Evolutionary conservation across 176 grass and related monocot genomes (phyloP).

Genomic region (Eragrostis curvula): DNA sequence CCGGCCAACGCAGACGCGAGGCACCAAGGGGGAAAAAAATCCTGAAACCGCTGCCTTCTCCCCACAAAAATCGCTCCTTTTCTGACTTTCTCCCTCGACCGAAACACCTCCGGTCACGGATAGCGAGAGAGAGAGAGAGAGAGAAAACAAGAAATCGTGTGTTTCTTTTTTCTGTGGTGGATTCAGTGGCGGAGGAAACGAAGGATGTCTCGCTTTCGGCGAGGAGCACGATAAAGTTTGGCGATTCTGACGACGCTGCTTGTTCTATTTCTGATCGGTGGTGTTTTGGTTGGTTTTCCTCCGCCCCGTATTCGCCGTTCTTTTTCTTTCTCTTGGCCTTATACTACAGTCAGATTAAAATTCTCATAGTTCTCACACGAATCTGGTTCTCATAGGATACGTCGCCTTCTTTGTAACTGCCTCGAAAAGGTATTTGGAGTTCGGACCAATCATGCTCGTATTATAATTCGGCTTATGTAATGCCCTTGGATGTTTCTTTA

Average conservation of each 20-base stretch:
- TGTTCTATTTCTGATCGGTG: conserved; percentile 29
- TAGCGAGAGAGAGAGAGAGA: not conserved
- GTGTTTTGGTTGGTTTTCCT: conserved; percentile 25
- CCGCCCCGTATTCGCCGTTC: not conserved
- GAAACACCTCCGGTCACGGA: not conserved
- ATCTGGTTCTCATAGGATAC: too few relatives aligned
- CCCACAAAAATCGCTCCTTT: conserved; percentile 12
- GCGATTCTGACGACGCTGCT: conserved; percentile 26
- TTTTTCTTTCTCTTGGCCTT: not conserved
- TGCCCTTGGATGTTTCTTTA: not conserved
- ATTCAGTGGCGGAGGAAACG: conserved; percentile 37
- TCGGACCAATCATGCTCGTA: conserved; percentile 15
- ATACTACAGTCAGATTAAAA: too few relatives aligned
- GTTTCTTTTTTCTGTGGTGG: conserved; percentile 9
- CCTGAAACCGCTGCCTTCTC: not conserved
- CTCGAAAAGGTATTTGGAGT: not conserved
- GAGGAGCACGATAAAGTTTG: conserved; percentile 25
- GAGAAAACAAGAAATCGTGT: not conserved
- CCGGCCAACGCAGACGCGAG: not conserved
- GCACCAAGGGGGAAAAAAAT: not conserved
- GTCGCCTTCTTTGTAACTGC: not conserved
- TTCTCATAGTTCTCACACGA: too few relatives aligned
- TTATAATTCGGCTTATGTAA: not conserved
- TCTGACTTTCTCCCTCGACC: not conserved
- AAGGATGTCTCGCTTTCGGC: conserved; percentile 33